Conservation (phyloP, 1,284 basidiomycete genomes). For the Ceratobasidium sp. region DNA sequence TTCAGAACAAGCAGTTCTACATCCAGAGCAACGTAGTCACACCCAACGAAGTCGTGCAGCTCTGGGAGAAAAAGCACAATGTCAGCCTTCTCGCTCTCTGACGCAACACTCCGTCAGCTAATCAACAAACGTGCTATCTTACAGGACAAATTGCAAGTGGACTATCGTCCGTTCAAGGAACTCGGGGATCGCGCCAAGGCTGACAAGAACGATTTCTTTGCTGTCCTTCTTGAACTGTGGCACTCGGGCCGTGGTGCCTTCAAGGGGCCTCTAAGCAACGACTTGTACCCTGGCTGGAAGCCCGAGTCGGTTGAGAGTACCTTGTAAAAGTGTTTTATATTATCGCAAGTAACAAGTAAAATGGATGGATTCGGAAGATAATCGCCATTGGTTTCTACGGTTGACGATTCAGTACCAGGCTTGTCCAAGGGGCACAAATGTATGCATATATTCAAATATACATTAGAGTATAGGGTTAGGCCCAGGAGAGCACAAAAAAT, state of each 20-base stretch:
- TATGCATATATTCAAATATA: not conserved
- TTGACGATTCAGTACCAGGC: not conserved
- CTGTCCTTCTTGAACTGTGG: slow-evolving; percentile 26
- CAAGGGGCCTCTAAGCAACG: slow-evolving; percentile 2
- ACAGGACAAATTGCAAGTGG: slow-evolving; percentile 31
- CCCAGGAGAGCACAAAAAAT: not conserved
- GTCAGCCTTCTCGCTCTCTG: slow-evolving; percentile 1
- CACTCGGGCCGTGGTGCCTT: slow-evolving; percentile 28
- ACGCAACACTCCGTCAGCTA: not conserved
- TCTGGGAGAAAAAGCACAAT: slow-evolving; percentile 43
- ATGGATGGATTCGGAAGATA: not conserved
- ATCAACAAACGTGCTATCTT: not conserved
- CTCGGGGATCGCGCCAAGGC: slow-evolving; percentile 21
- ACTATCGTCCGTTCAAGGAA: slow-evolving; percentile 29
- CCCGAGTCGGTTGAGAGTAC: slow-evolving; percentile 34
- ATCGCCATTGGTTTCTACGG: not conserved
- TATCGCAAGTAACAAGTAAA: too few relatives aligned
- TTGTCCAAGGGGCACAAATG: not conserved
- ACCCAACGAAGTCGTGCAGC: slow-evolving; percentile 23
- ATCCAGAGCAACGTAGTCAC: slow-evolving; percentile 22
- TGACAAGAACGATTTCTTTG: slow-evolving; percentile 23
- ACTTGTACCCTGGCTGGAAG: slow-evolving; percentile 37
- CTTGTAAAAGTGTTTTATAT: slow-evolving; percentile 12
- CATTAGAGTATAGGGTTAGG: slow-evolving; percentile 25
- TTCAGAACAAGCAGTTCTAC: slow-evolving; percentile 29